phyloP scores from a whole-genome alignment of 2,329 filamentous ascomycete species.

The Colletotrichum sp. region DNA sequence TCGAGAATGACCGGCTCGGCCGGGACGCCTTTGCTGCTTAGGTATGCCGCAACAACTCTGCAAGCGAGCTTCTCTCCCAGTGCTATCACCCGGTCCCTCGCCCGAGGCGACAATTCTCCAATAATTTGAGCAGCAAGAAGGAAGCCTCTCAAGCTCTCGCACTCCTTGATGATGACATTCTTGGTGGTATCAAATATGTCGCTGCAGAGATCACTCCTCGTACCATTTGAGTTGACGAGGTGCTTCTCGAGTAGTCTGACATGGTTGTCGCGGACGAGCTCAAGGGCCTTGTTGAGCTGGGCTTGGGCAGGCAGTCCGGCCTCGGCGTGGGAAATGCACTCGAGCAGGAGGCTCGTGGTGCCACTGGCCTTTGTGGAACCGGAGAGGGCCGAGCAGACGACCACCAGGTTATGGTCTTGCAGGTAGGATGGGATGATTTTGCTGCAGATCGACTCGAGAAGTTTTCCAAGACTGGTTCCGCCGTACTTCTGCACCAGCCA shows the following conservation, averaged over 20 bases:
- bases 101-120: slow-evolving; percentile 76
- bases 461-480: slow-evolving; percentile 94
- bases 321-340: slow-evolving; percentile 12
- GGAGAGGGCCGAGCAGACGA: slow-evolving; percentile 95
- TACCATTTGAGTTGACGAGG: slow-evolving; percentile 69
- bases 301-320: slow-evolving; percentile 44
- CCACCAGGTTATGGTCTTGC: slow-evolving; percentile 74
- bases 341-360: slow-evolving; percentile 83
- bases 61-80: slow-evolving; percentile 97
- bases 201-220: slow-evolving; percentile 80
- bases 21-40: slow-evolving; percentile 69
- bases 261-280: background rate
- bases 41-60: slow-evolving; percentile 84
- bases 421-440: slow-evolving; percentile 17
- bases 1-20: slow-evolving; percentile 30
- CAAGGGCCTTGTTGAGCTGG: slow-evolving; percentile 12
- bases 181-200: slow-evolving; percentile 81
- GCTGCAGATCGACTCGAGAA: slow-evolving; percentile 68
- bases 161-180: slow-evolving; percentile 72
- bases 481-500: slow-evolving; percentile 97
- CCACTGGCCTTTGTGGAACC: slow-evolving; percentile 92
- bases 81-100: slow-evolving; percentile 87
- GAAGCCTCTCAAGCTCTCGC: slow-evolving; percentile 78
- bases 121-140: slow-evolving; percentile 69
- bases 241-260: slow-evolving; percentile 35